Percentiles rank a stretch among this genome's conserved stretches.
Conservation (phyloP, 192 early-diverging fungal genomes). For the Backusella macrospora region DNA sequence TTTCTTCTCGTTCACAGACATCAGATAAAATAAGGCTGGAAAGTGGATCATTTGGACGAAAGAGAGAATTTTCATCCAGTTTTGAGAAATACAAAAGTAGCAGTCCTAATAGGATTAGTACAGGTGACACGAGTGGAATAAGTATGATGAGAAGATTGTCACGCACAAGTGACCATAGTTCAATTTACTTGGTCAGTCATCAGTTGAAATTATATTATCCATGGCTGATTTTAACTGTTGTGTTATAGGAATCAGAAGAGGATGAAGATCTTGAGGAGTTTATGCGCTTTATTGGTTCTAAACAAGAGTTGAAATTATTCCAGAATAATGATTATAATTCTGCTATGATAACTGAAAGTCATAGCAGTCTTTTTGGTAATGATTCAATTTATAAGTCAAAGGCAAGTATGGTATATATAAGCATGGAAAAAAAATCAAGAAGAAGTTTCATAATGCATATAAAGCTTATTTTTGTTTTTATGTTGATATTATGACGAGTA, state of each 20-base stretch:
- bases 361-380: constrained; percentile 27
- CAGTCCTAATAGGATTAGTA: constrained; percentile 19
- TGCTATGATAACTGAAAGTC: constrained; percentile 2
- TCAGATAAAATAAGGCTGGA: constrained; percentile 9
- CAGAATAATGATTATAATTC: constrained; percentile 16
- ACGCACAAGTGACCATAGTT: constrained; percentile 36
- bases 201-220: not conserved
- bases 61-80: constrained; percentile 26
- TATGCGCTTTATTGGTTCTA: constrained; percentile 60
- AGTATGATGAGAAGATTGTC: constrained; percentile 37
- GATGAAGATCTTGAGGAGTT: constrained; percentile 66
- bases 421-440: constrained; percentile 43
- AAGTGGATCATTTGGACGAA: constrained; percentile 30
- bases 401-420: constrained; percentile 37
- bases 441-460: not conserved
- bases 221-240: not conserved
- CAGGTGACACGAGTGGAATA: constrained; percentile 21
- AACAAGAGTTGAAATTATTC: constrained; percentile 61
- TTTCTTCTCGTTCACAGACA: constrained; percentile 18
- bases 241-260: not conserved
- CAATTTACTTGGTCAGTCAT: constrained; percentile 19
- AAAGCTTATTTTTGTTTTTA: constrained; percentile 4
- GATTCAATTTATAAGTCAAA: constrained; percentile 29
- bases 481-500: constrained; percentile 1
- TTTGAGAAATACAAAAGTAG: constrained; percentile 33